A percentile compares a stretch with the other conserved stretches of the same genome.
phyloP scores from a whole-genome alignment of 2,329 filamentous ascomycete genomes.

The Fusarium staphyleae region DNA sequence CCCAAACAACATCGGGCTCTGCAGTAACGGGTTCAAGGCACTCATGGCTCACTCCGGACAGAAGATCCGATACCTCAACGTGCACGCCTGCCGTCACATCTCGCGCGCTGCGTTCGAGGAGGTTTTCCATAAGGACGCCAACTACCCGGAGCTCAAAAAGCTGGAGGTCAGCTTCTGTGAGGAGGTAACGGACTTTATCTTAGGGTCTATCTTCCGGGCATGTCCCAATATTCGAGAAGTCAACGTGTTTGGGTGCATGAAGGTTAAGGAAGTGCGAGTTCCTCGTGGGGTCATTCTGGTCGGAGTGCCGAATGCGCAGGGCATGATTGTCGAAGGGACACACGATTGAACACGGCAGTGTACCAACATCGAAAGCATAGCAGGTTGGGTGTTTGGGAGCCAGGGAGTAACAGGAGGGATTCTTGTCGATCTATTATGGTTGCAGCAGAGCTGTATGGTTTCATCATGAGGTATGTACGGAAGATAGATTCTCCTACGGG shows the following conservation, averaged over 20 bases:
- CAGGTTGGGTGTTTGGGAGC: conserved; percentile 13
- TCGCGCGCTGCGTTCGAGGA: conserved; percentile 73
- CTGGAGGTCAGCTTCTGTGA: conserved; percentile 82
- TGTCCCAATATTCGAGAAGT: conserved; percentile 68
- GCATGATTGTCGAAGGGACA: conserved; percentile 64
- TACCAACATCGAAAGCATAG: neutral
- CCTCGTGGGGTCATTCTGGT: conserved; percentile 64
- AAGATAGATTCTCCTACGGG: neutral
- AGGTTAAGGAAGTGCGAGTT: conserved; percentile 61
- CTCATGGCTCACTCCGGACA: conserved; percentile 84
- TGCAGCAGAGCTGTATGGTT: conserved; percentile 1
- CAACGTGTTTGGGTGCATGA: conserved; percentile 72
- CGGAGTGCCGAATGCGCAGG: conserved; percentile 64
- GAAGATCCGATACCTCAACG: conserved; percentile 70
- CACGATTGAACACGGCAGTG: conserved; percentile 10
- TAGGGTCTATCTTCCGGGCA: conserved; percentile 68
- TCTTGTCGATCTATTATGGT: neutral
- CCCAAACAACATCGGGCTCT: conserved; percentile 73
- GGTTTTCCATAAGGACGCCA: conserved; percentile 68
- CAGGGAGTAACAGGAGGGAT: neutral
- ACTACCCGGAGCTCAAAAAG: conserved; percentile 72
- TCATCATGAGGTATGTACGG: conserved; percentile 2
- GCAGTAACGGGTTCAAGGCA: conserved; percentile 76
- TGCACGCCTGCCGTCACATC: conserved; percentile 88
- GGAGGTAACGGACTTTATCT: conserved; percentile 68